Base-by-base conservation (phyloP, 2,329 filamentous ascomycete species). In the Aspergillus novoparasiticus region DNA sequence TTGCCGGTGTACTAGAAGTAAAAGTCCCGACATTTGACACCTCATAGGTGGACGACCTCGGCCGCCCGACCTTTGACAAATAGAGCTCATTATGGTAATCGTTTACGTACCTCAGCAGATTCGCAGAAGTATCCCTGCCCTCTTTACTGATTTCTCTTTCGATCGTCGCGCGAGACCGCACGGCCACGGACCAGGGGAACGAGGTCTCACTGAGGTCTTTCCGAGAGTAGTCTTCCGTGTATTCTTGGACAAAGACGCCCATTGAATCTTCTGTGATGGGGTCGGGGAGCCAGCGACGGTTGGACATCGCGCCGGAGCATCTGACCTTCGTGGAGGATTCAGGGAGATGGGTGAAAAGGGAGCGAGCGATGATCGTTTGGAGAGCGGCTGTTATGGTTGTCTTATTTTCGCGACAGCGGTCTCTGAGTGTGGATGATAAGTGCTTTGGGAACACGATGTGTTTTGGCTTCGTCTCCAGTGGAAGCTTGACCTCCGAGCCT, bases 21-120 rank as follows among this genome's bases (percentile, higher is more conserved):
- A 80, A 73, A 2, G 78, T 69, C 0, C 82, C 83, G 4, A 84
- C 59, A 67, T 83, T 84, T 0, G 82, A 83, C 9, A 84, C 61
- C 64, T 84, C 82, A 26, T 79, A 81, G 10, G 74, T 78, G 19
- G 69, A 67, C 0, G 68, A 70, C 2, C 83, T 72, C 3, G 73
- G 67, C 50, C 78, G 76, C 3, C 81, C 82, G 1, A 81, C 23
- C 57, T 78, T 76, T 0, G 73, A 71, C 3, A 68, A 59, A 48
- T 81, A 78, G 14, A 79, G 71, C 1, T 75, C 74, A 4, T 76
- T 51, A 14, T 73, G 75, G 43, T 79, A 76, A 58, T 83, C 68
- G 14, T 73, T 69, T 0, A 83, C 78, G 32, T 74, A 80, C 48
- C 76, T 78, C 12, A 84, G 69, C 8, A 83, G 71, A 5, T 75